Evolutionary conservation across 2,329 filamentous ascomycete species (phyloP).

Genomic region (Aspergillus nomiae): DNA sequence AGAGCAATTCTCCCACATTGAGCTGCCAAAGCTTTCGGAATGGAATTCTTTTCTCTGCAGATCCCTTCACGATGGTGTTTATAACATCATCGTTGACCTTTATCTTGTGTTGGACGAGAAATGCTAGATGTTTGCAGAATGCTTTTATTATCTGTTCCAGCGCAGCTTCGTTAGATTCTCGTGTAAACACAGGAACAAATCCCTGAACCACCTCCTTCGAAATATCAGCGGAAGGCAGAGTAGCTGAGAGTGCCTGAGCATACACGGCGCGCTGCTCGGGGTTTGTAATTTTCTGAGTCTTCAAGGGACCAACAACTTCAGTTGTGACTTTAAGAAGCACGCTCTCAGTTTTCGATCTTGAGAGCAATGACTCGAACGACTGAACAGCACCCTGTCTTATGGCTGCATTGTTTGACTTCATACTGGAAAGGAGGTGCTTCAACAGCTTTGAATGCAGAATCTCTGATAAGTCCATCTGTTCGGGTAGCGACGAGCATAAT

Average conservation of each 20-base stretch:
- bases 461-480: slow-evolving; percentile 73
- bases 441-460: slow-evolving; percentile 71
- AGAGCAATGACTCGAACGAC: slow-evolving; percentile 72
- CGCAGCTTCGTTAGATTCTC: slow-evolving; percentile 87
- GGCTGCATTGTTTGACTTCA: slow-evolving; percentile 81
- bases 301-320: slow-evolving; percentile 78
- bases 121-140: slow-evolving; percentile 66
- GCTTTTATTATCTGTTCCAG: slow-evolving; percentile 73
- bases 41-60: slow-evolving; percentile 79
- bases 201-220: slow-evolving; percentile 68
- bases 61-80: slow-evolving; percentile 76
- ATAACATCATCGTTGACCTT: slow-evolving; percentile 67
- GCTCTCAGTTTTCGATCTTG: slow-evolving; percentile 60
- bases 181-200: slow-evolving; percentile 69
- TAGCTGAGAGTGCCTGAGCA: slow-evolving; percentile 72
- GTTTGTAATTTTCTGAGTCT: slow-evolving; percentile 77
- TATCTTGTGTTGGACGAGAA: slow-evolving; percentile 62
- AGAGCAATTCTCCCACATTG: slow-evolving; percentile 70
- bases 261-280: slow-evolving; percentile 83
- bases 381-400: slow-evolving; percentile 76
- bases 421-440: slow-evolving; percentile 84
- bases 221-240: slow-evolving; percentile 62
- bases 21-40: slow-evolving; percentile 80
- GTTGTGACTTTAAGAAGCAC: slow-evolving; percentile 69
- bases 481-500: slow-evolving; percentile 70